Base-by-base conservation (phyloP, 2,329 filamentous ascomycete species). In the Emergomyces africanus region DNA sequence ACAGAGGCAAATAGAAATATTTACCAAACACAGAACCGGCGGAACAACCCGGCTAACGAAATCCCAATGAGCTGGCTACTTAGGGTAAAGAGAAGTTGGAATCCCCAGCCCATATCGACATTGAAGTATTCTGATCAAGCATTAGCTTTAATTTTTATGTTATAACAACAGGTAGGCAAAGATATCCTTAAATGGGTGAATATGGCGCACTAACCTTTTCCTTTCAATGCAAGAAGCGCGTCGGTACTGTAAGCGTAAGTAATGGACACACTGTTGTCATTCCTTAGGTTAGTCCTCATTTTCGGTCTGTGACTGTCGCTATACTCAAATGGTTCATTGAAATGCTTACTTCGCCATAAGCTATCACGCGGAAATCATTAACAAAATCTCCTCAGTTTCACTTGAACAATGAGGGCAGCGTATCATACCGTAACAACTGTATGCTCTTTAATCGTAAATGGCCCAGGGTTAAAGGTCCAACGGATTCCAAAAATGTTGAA, bases 291-390 rank as follows among this genome's bases (percentile, higher is more conserved):
- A 25, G 37, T 10, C 48, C 25, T 23, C 20, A 42, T 25, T 9
- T 18, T 46, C 44, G 5, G 20, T 14, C 14, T 25, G 44, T 3
- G 20, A 14, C 20, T 20, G 25, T 25, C 5, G 10, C 5, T 25
- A 46, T 23, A 25, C 9, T 23, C 5, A 23, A 50, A 30, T 33
- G 48, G 14, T 50, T 20, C 48, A 6, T 37, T 39, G 20, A 12
- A 20, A 83, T 68, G 87, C 87, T 64, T 86, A 87, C 23, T 85
- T 77, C 35, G 81, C 71, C 70, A 87, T 83, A 0, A 84, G 84
- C 3, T 87, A 75, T 51, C 88, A 81, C 51, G 86, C 83, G 12
- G 15, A n/a, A n/a, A n/a, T 33, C 15, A 50, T 50, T 33, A 33
- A 10, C 28, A 50, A 50, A n/a, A n/a, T 49, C 1, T 63, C 68